Percentiles rank a stretch among this genome's conserved stretches.
Conservation (phyloP, 129 eudicot genomes). For the Scalesia atractyloides region DNA sequence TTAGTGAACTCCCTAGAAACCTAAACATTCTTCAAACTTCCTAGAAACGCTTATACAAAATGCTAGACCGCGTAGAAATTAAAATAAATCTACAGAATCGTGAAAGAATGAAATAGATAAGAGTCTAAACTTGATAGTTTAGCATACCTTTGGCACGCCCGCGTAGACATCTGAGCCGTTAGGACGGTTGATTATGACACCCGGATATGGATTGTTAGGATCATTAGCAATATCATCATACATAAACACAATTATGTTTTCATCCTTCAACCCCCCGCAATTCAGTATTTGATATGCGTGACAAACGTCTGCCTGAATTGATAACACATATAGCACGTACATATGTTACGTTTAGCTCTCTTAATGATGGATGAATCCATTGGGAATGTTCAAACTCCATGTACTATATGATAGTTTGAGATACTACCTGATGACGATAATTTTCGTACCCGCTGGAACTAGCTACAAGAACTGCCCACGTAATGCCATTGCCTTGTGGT, state of each 20-base stretch:
- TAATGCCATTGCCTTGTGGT: slow-evolving; percentile 29
- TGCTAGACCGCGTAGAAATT: no score
- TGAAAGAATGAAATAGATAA: not conserved
- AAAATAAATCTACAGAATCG: no score
- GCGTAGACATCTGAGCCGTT: slow-evolving; percentile 70
- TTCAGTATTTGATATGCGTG: slow-evolving; percentile 83
- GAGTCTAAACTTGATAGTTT: not conserved
- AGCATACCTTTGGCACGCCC: slow-evolving; percentile 79
- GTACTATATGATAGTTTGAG: not conserved
- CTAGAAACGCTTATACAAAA: no score
- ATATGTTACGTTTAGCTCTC: no score
- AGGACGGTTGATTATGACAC: slow-evolving; percentile 73
- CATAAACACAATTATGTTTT: slow-evolving; percentile 85
- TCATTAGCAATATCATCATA: slow-evolving; percentile 75
- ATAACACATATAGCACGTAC: no score
- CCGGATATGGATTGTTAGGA: slow-evolving; percentile 54
- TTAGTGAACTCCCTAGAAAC: no score
- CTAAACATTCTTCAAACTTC: no score
- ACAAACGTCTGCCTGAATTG: slow-evolving; percentile 75
- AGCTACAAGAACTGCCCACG: slow-evolving; percentile 88
- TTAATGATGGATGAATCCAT: no score
- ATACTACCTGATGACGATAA: slow-evolving; percentile 74
- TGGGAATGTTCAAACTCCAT: no score
- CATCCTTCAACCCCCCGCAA: slow-evolving; percentile 73
- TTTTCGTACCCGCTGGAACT: slow-evolving; percentile 64